Evolutionary conservation across 2,329 filamentous ascomycete genomes (phyloP), one percentile per base, ranked within the genome.

Genomic region (Cytospora mali): DNA sequence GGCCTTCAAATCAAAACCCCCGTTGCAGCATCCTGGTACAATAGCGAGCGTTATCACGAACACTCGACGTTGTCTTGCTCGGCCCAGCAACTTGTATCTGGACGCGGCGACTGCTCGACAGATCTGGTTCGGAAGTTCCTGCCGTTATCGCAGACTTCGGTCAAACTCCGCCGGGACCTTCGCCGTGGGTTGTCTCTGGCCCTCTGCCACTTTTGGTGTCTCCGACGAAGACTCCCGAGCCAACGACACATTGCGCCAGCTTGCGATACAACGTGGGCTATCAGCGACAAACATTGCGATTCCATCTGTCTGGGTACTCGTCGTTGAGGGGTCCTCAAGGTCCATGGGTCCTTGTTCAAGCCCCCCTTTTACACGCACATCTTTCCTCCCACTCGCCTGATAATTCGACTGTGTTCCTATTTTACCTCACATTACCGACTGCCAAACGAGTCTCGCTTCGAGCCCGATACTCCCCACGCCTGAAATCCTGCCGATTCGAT

Each of bases 401-500:
- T 25, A 25, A 49, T 14, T 33, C 39, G 58, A 60, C 49, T 28
- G n/a, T 33, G 31, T 21, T 27, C 29, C 28, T 33, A 14, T 18
- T 31, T 39, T 18, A 23, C n/a, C n/a, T n/a, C n/a, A n/a, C n/a
- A n/a, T 46, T 13, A 23, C 42, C 16, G 50, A 27, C 21, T 27
- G 21, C 50, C 39, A 21, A 21, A 29, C 58, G 58, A 49, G n/a
- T 42, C 23, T 28, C 48, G 50, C 35, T 35, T 48, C 35, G 42
- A 49, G 53, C 28, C 33, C 35, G 23, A 51, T 33, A 10, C 50
- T 14, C 42, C 58, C 23, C 49, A 57, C 48, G 18, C 59, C 53
- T 18, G 23, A 62, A 50, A 35, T 27, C 28, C 50, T 28, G 27
- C 52, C 55, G 46, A 54, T 25, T 64, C 56, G 62, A 76, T 76